These are phyloP conservation scores for Russula compacta DNA, from an alignment of 768 basidiomycete species.

Conservation along the genomic window DNA sequence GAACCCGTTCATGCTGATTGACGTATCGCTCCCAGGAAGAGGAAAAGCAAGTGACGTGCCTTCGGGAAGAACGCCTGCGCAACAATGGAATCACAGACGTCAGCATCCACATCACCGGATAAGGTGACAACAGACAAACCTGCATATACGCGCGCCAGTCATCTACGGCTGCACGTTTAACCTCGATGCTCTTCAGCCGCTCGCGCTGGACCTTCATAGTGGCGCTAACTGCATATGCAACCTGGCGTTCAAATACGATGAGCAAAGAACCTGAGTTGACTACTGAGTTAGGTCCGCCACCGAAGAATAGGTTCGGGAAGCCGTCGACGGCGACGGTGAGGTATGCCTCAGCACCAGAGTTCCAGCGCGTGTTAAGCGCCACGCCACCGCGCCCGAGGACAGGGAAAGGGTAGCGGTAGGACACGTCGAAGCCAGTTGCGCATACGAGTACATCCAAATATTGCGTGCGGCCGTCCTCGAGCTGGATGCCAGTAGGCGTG, in stretches of 20 bases:
- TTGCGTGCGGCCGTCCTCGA: constrained; percentile 42
- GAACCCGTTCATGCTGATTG: not conserved
- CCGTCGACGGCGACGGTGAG: constrained; percentile 51
- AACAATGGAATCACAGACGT: not conserved
- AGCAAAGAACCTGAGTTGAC: constrained; percentile 49
- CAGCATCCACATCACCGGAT: constrained; percentile 2
- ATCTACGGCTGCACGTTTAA: constrained; percentile 48
- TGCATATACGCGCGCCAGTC: constrained; percentile 56
- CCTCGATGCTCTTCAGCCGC: constrained; percentile 51
- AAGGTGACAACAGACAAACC: constrained; percentile 23
- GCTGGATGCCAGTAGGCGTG: constrained; percentile 47
- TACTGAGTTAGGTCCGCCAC: constrained; percentile 48
- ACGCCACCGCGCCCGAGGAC: constrained; percentile 46
- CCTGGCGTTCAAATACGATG: constrained; percentile 44
- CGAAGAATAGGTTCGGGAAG: constrained; percentile 62
- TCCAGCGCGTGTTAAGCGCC: constrained; percentile 44
- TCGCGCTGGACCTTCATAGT: constrained; percentile 55
- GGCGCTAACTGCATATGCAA: constrained; percentile 47
- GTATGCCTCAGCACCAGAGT: constrained; percentile 34
- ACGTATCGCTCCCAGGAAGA: too few species aligned
- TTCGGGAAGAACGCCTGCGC: constrained; percentile 39
- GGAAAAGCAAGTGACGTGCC: constrained; percentile 22
- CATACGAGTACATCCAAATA: constrained; percentile 54
- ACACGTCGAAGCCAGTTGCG: constrained; percentile 52
- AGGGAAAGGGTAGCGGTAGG: constrained; percentile 39